A percentile compares a stretch with the other conserved stretches of the same genome.
Conservation (phyloP, 2,329 filamentous ascomycete species). For the Pseudomassariella vexata region DNA sequence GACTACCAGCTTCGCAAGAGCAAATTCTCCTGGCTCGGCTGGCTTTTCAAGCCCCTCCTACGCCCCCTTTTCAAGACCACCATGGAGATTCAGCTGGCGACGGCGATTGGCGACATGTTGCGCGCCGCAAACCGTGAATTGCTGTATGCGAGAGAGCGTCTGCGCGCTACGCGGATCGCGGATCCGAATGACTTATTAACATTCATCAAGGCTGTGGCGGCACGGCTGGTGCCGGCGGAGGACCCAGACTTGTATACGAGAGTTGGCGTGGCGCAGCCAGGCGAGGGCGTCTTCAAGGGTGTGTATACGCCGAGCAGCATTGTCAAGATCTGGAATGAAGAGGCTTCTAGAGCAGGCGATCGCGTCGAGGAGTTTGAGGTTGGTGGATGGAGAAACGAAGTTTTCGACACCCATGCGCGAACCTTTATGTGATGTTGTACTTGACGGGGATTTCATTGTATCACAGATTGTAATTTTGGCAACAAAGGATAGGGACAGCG, state of each 20-base stretch:
- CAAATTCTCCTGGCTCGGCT: slow-evolving; percentile 71
- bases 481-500: no score
- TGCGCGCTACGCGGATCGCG: slow-evolving; percentile 79
- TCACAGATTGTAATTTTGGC: no score
- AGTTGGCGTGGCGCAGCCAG: slow-evolving; percentile 58
- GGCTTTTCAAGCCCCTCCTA: slow-evolving; percentile 78
- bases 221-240: slow-evolving; percentile 64
- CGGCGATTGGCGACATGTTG: slow-evolving; percentile 63
- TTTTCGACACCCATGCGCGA: slow-evolving; percentile 54
- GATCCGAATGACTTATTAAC: slow-evolving; percentile 74
- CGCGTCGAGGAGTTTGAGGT: slow-evolving; percentile 67
- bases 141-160: slow-evolving; percentile 76
- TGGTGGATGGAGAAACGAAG: slow-evolving; percentile 76
- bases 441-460: no score
- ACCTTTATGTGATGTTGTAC: slow-evolving; percentile 12
- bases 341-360: slow-evolving; percentile 65
- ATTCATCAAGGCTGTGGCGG: slow-evolving; percentile 77
- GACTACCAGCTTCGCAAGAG: slow-evolving; percentile 71
- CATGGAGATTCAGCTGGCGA: slow-evolving; percentile 71
- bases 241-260: slow-evolving; percentile 73
- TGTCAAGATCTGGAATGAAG: slow-evolving; percentile 83
- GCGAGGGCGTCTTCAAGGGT: slow-evolving; percentile 64
- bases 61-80: slow-evolving; percentile 70
- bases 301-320: slow-evolving; percentile 86
- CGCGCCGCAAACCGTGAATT: slow-evolving; percentile 78